Evolutionary conservation across 345 rosid genomes (phyloP).

Genomic region (Kernera saxatilis): DNA sequence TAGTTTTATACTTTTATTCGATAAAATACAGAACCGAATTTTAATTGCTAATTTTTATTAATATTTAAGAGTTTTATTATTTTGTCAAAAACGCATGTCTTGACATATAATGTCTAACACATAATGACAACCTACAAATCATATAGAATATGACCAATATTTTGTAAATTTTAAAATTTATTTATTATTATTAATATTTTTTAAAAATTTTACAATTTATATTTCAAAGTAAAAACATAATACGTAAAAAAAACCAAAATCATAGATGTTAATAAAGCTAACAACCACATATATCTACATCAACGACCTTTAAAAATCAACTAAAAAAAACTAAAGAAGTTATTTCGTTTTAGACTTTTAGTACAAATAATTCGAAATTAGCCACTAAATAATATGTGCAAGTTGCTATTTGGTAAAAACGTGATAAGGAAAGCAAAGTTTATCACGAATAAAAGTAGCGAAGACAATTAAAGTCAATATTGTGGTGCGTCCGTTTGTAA

Average conservation of each 20-base stretch:
- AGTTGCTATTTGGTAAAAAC: neutral
- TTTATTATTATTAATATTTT: too few species aligned
- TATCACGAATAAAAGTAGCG: constrained; percentile 17
- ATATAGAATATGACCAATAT: neutral
- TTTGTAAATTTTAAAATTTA: neutral
- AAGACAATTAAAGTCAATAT: constrained; percentile 6
- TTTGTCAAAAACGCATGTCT: neutral
- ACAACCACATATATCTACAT: neutral
- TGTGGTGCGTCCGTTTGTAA: neutral
- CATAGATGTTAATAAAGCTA: neutral
- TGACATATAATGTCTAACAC: neutral
- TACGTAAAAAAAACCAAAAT: neutral
- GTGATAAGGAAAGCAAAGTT: constrained; percentile 11
- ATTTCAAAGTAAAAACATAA: neutral
- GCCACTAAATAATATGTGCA: neutral
- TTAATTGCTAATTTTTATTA: neutral
- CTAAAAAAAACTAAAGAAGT: neutral
- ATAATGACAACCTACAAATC: too few species aligned
- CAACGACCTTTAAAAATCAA: neutral
- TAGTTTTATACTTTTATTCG: neutral
- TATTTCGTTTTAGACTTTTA: neutral
- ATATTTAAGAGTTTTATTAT: neutral
- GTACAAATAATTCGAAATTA: neutral
- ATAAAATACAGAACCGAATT: neutral
- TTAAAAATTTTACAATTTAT: too few species aligned